Evolutionary conservation across 768 basidiomycete species (phyloP).

Genomic region (Calocera cornea): DNA sequence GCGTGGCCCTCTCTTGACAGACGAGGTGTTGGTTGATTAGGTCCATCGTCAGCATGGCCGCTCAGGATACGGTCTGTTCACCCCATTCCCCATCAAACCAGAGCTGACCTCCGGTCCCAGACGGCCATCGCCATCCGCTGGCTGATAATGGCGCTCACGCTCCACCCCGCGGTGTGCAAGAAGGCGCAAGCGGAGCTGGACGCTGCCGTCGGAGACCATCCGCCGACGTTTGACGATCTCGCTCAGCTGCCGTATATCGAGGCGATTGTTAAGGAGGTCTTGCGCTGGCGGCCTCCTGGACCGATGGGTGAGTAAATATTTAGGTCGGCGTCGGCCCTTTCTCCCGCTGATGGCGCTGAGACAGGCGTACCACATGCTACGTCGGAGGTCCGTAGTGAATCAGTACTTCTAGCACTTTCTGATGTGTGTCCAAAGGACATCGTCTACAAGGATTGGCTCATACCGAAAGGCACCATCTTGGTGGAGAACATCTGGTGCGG

Average conservation of each 20-base stretch:
- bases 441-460: slow-evolving; percentile 3
- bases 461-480: slow-evolving; percentile 4
- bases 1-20: background rate
- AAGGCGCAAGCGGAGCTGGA: slow-evolving; percentile 22
- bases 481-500: slow-evolving; percentile 6
- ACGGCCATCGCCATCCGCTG: background rate
- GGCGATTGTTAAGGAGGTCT: slow-evolving; percentile 21
- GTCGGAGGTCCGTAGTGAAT: background rate
- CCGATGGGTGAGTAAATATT: background rate
- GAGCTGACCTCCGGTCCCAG: background rate
- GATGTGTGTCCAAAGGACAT: slow-evolving; percentile 4
- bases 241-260: slow-evolving; percentile 21
- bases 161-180: slow-evolving; percentile 19
- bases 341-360: background rate
- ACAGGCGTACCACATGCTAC: background rate
- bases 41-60: background rate
- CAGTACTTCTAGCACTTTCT: slow-evolving; percentile 4
- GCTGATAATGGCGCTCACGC: background rate
- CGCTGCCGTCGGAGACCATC: slow-evolving; percentile 16
- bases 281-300: slow-evolving; percentile 1
- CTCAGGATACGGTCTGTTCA: background rate
- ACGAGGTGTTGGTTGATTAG: background rate
- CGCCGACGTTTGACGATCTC: slow-evolving; percentile 20
- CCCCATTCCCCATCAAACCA: background rate
- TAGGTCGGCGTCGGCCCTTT: too few species aligned